These are phyloP conservation scores for Kwoniella sp. DNA, from an alignment of 768 basidiomycete genomes.

Conservation along the genomic window DNA sequence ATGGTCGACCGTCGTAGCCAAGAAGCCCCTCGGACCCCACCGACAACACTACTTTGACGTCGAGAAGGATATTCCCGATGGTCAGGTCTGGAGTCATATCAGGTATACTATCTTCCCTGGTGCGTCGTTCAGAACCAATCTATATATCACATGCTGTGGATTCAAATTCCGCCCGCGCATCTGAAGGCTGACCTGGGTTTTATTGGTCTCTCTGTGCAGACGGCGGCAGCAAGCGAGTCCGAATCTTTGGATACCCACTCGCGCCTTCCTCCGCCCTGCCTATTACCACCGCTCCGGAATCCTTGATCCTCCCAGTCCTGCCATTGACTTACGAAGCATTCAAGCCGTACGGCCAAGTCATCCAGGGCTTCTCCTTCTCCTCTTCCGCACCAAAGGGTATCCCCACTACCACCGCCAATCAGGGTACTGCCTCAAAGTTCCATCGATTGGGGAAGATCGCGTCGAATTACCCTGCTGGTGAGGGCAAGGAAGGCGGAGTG, in stretches of 20 bases:
- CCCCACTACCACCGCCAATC: slow-evolving; percentile 77
- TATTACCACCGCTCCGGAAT: slow-evolving; percentile 12
- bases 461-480: slow-evolving; percentile 29
- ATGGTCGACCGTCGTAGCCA: slow-evolving; percentile 76
- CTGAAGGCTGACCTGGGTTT: neutral
- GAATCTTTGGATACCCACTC: slow-evolving; percentile 70
- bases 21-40: slow-evolving; percentile 83
- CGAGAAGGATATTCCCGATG: slow-evolving; percentile 62
- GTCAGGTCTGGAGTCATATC: slow-evolving; percentile 73
- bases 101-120: slow-evolving; percentile 82
- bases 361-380: slow-evolving; percentile 79
- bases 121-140: too few species aligned
- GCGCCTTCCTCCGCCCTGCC: slow-evolving; percentile 24
- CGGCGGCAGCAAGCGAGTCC: slow-evolving; percentile 91
- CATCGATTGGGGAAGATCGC: slow-evolving; percentile 80
- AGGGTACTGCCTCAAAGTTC: slow-evolving; percentile 87
- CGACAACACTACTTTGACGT: slow-evolving; percentile 86
- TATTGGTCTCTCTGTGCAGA: slow-evolving; percentile 58
- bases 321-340: slow-evolving; percentile 84
- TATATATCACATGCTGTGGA: too few species aligned
- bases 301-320: slow-evolving; percentile 60
- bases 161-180: too few species aligned
- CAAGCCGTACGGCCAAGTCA: slow-evolving; percentile 82
- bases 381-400: slow-evolving; percentile 68
- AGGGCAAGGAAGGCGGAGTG: slow-evolving; percentile 33